Base-by-base conservation (phyloP, 106 monocot genomes). In the Dioscorea dumetorum region DNA sequence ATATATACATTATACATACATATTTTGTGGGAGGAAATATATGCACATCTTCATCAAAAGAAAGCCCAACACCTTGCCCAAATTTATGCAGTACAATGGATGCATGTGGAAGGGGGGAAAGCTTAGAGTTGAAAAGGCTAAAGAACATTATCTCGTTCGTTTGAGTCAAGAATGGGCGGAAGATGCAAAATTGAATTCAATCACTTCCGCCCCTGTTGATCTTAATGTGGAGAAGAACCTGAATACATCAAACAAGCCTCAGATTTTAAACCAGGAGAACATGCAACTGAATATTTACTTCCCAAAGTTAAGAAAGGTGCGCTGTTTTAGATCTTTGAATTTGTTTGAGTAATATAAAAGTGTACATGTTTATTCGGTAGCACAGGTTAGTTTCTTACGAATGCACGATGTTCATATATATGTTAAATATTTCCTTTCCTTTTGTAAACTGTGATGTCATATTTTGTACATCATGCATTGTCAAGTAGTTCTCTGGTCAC, bases 51-150 rank as follows among this genome's bases (percentile, higher is more conserved):
- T 28, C 1, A 28, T 3, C 3, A 3, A 28, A 28, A 3, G 1
- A 28, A 28, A 23, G 59, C 49, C 5, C 51, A 22, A 50, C 51
- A 11, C 22, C 50, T 34, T 11, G 5, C 32, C 51, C 49, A 50
- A 32, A 15, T 31, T 78, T 32, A 8, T 81, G 77, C 68, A 99
- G 99, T 99, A 99, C 50, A 93, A 93, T 87, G 99, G 93, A 70
- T 99, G 99, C 51, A 71, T 76, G 9, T 93, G 99, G 99, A 99
- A 93, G 73, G 93, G 90, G 35, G 93, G 87, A 48, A 90, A 79
- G 67, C 80, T 93, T 24, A 83, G 76, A 70, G 71, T 99, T 57
- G 99, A 90, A 60, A 93, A 83, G 67, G 99, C 99, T 16, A 99
- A 87, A 71, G 93, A 99, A 70, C 90, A 90, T 67, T 99, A 90